phyloP scores from a whole-genome alignment of 2,329 filamentous ascomycete genomes.

The Microsporum ferrugineum region DNA sequence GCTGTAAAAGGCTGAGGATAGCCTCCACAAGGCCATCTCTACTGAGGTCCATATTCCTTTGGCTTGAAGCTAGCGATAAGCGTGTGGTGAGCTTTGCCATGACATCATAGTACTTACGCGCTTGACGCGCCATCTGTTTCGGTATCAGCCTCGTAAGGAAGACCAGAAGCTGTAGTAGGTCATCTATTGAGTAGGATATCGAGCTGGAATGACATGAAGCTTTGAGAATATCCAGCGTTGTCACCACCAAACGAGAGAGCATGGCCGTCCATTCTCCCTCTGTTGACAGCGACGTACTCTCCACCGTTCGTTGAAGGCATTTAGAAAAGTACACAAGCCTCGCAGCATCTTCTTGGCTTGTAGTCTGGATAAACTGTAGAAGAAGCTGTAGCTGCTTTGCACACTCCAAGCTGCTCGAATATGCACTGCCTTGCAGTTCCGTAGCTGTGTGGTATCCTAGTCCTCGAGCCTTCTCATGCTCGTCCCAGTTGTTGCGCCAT shows the following conservation, averaged over 20 bases:
- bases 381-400: constrained; percentile 52
- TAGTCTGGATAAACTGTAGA: constrained; percentile 54
- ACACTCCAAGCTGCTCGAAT: constrained; percentile 28
- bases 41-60: constrained; percentile 16
- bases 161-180: constrained; percentile 26
- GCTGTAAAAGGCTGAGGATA: constrained; percentile 33
- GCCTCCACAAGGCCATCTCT: constrained; percentile 22
- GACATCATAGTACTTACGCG: constrained; percentile 30
- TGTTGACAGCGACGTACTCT: constrained; percentile 26
- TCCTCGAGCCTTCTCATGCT: constrained; percentile 31
- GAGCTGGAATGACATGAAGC: constrained; percentile 17
- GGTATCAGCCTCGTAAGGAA: constrained; percentile 31
- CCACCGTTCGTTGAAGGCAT: constrained; percentile 31
- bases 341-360: constrained; percentile 27
- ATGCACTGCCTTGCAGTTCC: constrained; percentile 15
- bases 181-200: constrained; percentile 19
- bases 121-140: constrained; percentile 30
- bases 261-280: constrained; percentile 33
- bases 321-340: constrained; percentile 36
- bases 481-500: constrained; percentile 56
- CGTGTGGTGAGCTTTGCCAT: constrained; percentile 28
- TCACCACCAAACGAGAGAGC: constrained; percentile 28
- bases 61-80: constrained; percentile 13
- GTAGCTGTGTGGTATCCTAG: constrained; percentile 17
- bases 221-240: constrained; percentile 26